These are phyloP conservation scores for Dipodascus albidus DNA, from an alignment of 805 yeast genomes.

Conservation along the genomic window DNA sequence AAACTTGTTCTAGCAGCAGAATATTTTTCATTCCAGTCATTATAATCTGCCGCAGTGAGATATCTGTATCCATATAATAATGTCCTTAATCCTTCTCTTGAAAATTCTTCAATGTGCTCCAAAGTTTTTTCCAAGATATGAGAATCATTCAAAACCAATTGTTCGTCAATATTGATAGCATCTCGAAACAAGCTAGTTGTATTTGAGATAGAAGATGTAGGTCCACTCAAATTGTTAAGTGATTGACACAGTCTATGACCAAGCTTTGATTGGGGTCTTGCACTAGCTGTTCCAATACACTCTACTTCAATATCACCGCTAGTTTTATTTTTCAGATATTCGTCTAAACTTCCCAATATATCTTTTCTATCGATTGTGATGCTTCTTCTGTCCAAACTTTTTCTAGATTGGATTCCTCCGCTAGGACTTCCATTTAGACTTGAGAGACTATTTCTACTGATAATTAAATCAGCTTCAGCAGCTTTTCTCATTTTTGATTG, in stretches of 20 bases:
- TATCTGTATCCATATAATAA: constrained; percentile 72
- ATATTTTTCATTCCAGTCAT: constrained; percentile 55
- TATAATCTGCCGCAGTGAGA: constrained; percentile 48
- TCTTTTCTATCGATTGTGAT: constrained; percentile 17
- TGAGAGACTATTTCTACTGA: constrained; percentile 41
- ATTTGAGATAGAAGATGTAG: constrained; percentile 6
- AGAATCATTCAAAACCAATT: constrained; percentile 55
- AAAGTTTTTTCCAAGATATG: constrained; percentile 72
- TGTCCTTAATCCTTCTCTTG: constrained; percentile 90
- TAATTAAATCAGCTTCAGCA: constrained; percentile 56
- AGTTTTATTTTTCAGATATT: constrained; percentile 14
- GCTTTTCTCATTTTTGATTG: constrained; percentile 52
- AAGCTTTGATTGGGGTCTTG: constrained; percentile 16
- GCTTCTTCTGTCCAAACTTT: constrained; percentile 18
- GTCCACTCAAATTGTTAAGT: constrained; percentile 15
- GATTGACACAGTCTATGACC: constrained; percentile 16
- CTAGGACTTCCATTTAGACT: constrained; percentile 28
- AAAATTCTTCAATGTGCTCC: constrained; percentile 86
- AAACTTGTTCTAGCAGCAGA: constrained; percentile 69
- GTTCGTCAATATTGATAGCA: constrained; percentile 32
- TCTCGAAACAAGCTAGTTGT: constrained; percentile 3
- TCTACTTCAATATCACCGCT: constrained; percentile 20
- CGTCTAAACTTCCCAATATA: constrained; percentile 19
- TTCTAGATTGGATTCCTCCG: constrained; percentile 14
- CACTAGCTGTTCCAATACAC: constrained; percentile 18